Base-by-base conservation (phyloP, 2,329 filamentous ascomycete genomes). In the Cercospora beticola region DNA sequence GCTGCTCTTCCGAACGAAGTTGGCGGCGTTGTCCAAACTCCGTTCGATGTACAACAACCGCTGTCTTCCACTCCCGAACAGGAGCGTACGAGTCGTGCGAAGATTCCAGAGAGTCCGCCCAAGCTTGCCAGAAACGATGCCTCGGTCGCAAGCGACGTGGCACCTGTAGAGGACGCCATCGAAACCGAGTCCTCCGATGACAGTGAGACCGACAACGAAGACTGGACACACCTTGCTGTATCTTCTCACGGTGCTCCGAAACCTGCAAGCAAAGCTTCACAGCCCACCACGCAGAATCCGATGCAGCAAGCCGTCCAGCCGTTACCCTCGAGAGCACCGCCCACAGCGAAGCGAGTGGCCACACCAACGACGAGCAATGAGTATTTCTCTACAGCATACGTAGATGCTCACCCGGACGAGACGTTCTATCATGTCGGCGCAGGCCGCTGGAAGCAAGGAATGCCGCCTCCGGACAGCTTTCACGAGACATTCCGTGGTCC, bases 381-480 rank as follows among this genome's bases (percentile, higher is more conserved):
- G 23, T 64, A 64, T 30, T 64, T 64, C 33, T 56, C 64, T 33
- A 66, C 64, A 28, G 64, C 61, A 4, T 72, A 71, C 49, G 69
- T 70, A 2, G 31, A 67, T 52, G 56, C 62, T 12, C 71, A 69
- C 46, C 68, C 71, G 10, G 36, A 67, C 18, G 71, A 71, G 57
- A 68, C 60, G 12, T 72, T 71, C 23, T 56, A 71, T 43, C 71
- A 72, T 46, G 65, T 65, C 12, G 71, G 70, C 16, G 54, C 26
- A 28, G 68, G 66, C 43, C 65, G 64, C n/a, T 69, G 68, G 64
- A 57, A 63, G 30, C 52, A 28, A 6, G 69, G 69, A 3, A 40
- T 66, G 54, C 69, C 66, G n/a, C 66, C 63, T 21, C 12, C 62
- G 16, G 46, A 59, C 26, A 62, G 40, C 23, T 56, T 23, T 16